Base-by-base conservation (phyloP, 2,329 filamentous ascomycete species). In the Neophaeococcomyces aloes region DNA sequence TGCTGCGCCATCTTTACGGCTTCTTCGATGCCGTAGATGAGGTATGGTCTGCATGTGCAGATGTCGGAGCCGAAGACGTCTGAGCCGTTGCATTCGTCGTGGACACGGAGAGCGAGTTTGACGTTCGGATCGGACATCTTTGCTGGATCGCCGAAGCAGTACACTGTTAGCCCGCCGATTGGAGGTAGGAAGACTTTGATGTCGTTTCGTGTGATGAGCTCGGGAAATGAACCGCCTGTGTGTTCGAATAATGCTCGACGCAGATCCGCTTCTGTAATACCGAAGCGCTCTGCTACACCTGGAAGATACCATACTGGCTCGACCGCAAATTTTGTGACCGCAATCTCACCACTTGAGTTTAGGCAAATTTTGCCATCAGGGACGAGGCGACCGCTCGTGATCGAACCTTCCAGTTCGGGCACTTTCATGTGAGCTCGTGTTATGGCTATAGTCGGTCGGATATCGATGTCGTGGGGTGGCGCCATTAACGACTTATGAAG, bases 11-110 rank as follows among this genome's bases (percentile, higher is more conserved):
- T 87, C 59, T 93, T 94, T 55, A 98, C 89, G 10, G 91, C 91
- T 65, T 98, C 91, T 59, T 94, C 87, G 49, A 98, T 93, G 48
- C 91, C 91, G 61, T 93, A 96, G 59, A 94, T 93, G 45, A 96
- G 78, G 61, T 96, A 96, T 13, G 91, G 91, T 25, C 66, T 61
- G 44, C 89, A 96, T 8, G 91, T 96, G 68, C 91, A 96, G 58
- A 96, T 98, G 61, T 98, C 91, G 15, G 87, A 94, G 48, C 89
- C 87, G 62, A 96, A 98, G 33, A 96, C 91, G 65, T 98, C 91
- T 61, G 85, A 93, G 45, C 91, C 91, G 59, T 96, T 96, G 66
- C 91, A 96, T 70, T 84, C 80, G 57, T 84, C 81, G 61, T 85
- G 91, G 36, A 96, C 81, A 53, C 91, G 80, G 47, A 96, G 71